phyloP scores from a whole-genome alignment of 768 basidiomycete species.

The Myochromella boudieri region DNA sequence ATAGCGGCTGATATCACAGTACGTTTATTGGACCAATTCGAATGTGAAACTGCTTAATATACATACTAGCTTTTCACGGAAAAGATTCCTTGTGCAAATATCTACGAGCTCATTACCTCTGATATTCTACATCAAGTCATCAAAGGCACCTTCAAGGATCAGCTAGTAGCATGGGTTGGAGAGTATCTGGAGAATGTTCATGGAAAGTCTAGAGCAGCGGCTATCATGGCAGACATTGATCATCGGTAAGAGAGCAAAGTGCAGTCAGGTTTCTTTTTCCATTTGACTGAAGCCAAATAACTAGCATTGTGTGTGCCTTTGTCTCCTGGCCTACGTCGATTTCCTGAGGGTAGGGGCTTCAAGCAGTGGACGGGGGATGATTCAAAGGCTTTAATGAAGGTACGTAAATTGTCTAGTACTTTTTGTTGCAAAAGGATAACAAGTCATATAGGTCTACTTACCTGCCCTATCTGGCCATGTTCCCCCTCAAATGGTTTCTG shows the following conservation, averaged over 20 bases:
- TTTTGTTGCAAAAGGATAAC: not conserved
- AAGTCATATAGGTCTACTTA: constrained; percentile 21
- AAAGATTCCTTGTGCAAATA: constrained; percentile 27
- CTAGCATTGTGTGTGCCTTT: too few species aligned
- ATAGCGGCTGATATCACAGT: constrained; percentile 25
- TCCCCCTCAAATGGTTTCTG: constrained; percentile 17
- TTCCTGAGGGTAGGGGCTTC: constrained; percentile 4
- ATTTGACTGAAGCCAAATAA: too few species aligned
- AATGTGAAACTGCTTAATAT: not conserved
- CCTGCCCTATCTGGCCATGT: constrained; percentile 23
- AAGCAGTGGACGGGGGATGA: too few species aligned
- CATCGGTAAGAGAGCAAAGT: too few species aligned
- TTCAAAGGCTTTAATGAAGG: constrained; percentile 32
- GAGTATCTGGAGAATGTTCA: constrained; percentile 21
- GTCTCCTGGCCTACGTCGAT: constrained; percentile 2
- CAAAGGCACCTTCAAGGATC: constrained; percentile 31
- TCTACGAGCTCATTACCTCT: constrained; percentile 27
- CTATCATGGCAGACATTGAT: constrained; percentile 29
- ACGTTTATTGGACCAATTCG: constrained; percentile 11
- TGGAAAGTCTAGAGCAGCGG: constrained; percentile 9
- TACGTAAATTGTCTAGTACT: not conserved
- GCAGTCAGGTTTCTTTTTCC: too few species aligned
- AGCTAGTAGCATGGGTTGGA: constrained; percentile 28
- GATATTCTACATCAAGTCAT: constrained; percentile 33
- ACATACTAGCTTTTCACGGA: constrained; percentile 26